phyloP scores from a whole-genome alignment of 768 basidiomycete genomes.

The Boletellus emodensis region DNA sequence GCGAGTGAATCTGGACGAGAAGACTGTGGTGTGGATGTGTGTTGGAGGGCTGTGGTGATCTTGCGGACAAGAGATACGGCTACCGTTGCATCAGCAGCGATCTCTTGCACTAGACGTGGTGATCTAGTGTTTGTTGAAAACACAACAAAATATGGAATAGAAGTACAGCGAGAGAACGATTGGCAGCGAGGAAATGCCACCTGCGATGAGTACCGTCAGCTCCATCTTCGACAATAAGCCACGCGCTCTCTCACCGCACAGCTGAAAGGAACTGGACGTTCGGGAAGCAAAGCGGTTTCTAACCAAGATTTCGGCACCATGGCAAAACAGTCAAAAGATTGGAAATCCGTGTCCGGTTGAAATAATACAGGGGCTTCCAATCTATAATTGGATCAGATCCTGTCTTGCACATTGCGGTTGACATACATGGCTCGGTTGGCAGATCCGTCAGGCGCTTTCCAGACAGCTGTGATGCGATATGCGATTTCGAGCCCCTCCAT shows the following conservation, averaged over 20 bases:
- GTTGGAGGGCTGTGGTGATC: slow-evolving; percentile 46
- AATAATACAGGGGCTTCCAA: slow-evolving; percentile 63
- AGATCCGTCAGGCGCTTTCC: slow-evolving; percentile 50
- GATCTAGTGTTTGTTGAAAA: slow-evolving; percentile 64
- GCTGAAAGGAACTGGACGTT: slow-evolving; percentile 58
- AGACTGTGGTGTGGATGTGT: slow-evolving; percentile 31
- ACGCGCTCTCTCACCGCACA: slow-evolving; percentile 53
- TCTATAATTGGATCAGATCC: slow-evolving; percentile 32
- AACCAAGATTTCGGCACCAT: slow-evolving; percentile 54
- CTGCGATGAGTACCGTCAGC: slow-evolving; percentile 23
- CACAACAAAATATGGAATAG: slow-evolving; percentile 70
- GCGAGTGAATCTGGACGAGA: slow-evolving; percentile 48
- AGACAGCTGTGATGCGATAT: slow-evolving; percentile 53
- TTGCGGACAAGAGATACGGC: slow-evolving; percentile 63
- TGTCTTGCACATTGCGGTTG: background rate
- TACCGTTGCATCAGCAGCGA: slow-evolving; percentile 67
- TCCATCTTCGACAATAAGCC: background rate
- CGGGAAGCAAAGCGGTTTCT: slow-evolving; percentile 61
- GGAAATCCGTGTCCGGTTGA: slow-evolving; percentile 57
- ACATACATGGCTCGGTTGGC: slow-evolving; percentile 48
- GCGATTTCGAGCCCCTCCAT: slow-evolving; percentile 42
- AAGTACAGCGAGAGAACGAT: slow-evolving; percentile 55
- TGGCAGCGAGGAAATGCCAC: slow-evolving; percentile 61
- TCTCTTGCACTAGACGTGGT: slow-evolving; percentile 52
- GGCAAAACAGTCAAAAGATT: slow-evolving; percentile 47